Evolutionary conservation across 345 rosid genomes (phyloP).

Genomic region (Viola odorata): DNA sequence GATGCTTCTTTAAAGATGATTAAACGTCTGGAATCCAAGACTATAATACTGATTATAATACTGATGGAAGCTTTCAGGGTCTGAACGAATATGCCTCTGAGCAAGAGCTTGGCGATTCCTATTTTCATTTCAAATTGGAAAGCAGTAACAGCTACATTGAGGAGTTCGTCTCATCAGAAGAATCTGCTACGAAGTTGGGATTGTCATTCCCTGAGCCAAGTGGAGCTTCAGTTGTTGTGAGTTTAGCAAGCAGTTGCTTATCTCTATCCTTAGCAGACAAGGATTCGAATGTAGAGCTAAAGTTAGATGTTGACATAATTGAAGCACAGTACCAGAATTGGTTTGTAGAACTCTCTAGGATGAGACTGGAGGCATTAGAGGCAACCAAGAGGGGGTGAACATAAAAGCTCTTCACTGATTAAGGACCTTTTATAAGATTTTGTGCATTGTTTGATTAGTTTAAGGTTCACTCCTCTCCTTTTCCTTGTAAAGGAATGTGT

Average conservation of each 20-base stretch:
- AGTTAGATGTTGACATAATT: constrained; percentile 13
- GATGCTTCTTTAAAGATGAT: constrained; percentile 21
- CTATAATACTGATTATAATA: constrained; percentile 19
- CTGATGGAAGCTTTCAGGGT: constrained; percentile 23
- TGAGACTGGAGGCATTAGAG: constrained; percentile 19
- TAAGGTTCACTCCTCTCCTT: not conserved
- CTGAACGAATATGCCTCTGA: constrained; percentile 25
- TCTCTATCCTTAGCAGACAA: constrained; percentile 1
- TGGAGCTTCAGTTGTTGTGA: constrained; percentile 15
- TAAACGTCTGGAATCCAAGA: constrained; percentile 22
- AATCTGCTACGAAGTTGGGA: constrained; percentile 21
- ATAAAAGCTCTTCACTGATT: not conserved
- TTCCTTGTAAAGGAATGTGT: not conserved
- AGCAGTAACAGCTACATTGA: constrained; percentile 17
- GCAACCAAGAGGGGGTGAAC: constrained; percentile 19
- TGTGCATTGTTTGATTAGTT: not conserved
- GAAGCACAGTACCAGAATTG: constrained; percentile 17
- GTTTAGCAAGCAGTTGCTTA: constrained; percentile 9
- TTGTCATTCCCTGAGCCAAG: constrained; percentile 25
- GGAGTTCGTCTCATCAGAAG: constrained; percentile 21
- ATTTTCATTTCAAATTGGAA: constrained; percentile 20
- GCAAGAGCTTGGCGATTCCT: constrained; percentile 25
- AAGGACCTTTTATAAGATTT: not conserved
- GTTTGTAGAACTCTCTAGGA: constrained; percentile 20
- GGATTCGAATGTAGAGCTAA: constrained; percentile 13